Percentiles rank a stretch among this genome's conserved stretches.
Conservation (phyloP, 495 filamentous ascomycete genomes). For the Entonaema liquescens region DNA sequence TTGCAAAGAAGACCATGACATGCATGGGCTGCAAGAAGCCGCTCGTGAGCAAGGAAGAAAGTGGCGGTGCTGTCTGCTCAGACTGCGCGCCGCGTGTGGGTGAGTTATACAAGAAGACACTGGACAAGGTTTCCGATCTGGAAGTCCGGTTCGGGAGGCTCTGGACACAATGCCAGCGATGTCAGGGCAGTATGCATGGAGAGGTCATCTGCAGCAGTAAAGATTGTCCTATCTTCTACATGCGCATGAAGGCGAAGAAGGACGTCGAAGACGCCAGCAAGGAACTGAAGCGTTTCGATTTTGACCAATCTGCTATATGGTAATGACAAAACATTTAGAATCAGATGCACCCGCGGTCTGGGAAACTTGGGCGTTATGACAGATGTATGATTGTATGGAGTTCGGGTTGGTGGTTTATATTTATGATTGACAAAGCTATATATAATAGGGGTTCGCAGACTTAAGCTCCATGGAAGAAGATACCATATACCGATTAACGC, state of each 20-base stretch:
- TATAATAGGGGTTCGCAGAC: background rate
- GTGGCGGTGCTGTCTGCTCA: slow-evolving; percentile 84
- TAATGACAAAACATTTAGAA: slow-evolving; percentile 30
- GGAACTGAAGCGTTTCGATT: slow-evolving; percentile 90
- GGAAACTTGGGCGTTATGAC: slow-evolving; percentile 20
- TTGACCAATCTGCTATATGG: slow-evolving; percentile 68
- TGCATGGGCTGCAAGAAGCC: slow-evolving; percentile 99
- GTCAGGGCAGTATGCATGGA: slow-evolving; percentile 95
- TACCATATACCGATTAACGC: slow-evolving; percentile 14
- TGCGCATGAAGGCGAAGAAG: slow-evolving; percentile 99
- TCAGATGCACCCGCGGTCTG: background rate
- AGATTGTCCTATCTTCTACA: slow-evolving; percentile 99
- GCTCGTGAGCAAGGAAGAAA: slow-evolving; percentile 78
- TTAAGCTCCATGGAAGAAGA: slow-evolving; percentile 11
- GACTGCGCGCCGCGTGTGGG: slow-evolving; percentile 85
- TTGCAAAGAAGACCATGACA: slow-evolving; percentile 94
- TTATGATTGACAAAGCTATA: background rate
- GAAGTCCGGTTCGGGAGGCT: slow-evolving; percentile 92
- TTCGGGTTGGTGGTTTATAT: slow-evolving; percentile 17
- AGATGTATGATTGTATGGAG: slow-evolving; percentile 26
- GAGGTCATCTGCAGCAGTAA: slow-evolving; percentile 96
- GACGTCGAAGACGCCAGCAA: slow-evolving; percentile 95
- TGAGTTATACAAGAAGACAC: slow-evolving; percentile 91
- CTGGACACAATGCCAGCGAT: slow-evolving; percentile 99
- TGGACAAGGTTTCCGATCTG: slow-evolving; percentile 86